Evolutionary conservation across 495 filamentous ascomycete genomes (phyloP).

Genomic region (Penicillium cinerascens): DNA sequence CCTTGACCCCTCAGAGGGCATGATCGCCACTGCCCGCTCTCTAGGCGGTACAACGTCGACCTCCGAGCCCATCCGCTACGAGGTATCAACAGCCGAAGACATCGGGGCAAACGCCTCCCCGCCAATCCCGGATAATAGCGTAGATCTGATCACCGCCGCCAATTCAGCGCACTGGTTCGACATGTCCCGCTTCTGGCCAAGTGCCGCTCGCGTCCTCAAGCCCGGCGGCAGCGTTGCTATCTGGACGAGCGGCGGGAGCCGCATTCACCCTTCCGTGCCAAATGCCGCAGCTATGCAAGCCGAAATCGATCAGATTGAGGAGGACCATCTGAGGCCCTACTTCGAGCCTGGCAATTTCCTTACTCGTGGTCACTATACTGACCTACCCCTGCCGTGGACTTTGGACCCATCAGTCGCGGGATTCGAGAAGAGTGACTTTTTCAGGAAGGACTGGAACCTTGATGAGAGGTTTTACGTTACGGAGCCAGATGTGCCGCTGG

Average conservation of each 20-base stretch:
- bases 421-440: conserved; percentile 41
- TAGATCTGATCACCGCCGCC: conserved; percentile 52
- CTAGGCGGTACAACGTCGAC: conserved; percentile 32
- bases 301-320: conserved; percentile 29
- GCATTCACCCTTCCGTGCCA: conserved; percentile 30
- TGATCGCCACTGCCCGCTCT: conserved; percentile 47
- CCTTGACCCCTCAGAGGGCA: conserved; percentile 49
- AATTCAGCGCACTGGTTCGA: conserved; percentile 62
- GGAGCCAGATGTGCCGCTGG: conserved; percentile 20
- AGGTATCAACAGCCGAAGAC: conserved; percentile 45
- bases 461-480: conserved; percentile 13
- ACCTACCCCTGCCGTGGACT: conserved; percentile 51
- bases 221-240: conserved; percentile 55
- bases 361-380: conserved; percentile 32
- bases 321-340: conserved; percentile 32
- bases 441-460: conserved; percentile 38
- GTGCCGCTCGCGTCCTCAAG: conserved; percentile 47
- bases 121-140: conserved; percentile 25
- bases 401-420: conserved; percentile 24
- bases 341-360: conserved; percentile 35
- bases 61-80: conserved; percentile 35
- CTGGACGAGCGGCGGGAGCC: conserved; percentile 36
- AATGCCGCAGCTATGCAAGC: conserved; percentile 28
- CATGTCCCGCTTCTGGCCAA: conserved; percentile 50
- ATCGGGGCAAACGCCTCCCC: conserved; percentile 19